Conservation (phyloP, 768 basidiomycete species). For the Hebeloma cylindrosporum region DNA sequence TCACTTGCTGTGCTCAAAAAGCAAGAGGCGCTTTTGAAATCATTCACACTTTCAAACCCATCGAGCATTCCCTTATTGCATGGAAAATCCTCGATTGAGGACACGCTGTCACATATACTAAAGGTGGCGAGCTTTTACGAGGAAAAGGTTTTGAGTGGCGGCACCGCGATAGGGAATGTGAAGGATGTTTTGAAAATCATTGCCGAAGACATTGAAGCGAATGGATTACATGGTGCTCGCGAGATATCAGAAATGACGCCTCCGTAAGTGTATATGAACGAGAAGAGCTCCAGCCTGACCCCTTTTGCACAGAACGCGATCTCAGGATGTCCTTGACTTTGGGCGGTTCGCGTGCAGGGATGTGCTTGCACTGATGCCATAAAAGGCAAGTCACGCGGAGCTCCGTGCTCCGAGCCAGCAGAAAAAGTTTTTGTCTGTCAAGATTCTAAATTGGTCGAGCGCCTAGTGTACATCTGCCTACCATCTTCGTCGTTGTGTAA, state of each 20-base stretch:
- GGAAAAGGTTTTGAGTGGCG: constrained; percentile 44
- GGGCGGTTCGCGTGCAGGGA: constrained; percentile 56
- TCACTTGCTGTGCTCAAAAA: constrained; percentile 49
- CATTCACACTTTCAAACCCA: too few relatives aligned
- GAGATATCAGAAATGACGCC: constrained; percentile 33
- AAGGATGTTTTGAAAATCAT: constrained; percentile 57
- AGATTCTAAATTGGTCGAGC: constrained; percentile 22
- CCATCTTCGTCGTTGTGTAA: constrained; percentile 13
- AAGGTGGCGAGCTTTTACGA: constrained; percentile 53
- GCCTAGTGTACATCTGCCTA: constrained; percentile 17
- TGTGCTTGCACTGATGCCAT: constrained; percentile 54
- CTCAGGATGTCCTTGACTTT: constrained; percentile 55
- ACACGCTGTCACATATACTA: constrained; percentile 43
- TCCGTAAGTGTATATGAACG: constrained; percentile 43
- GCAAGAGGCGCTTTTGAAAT: constrained; percentile 45
- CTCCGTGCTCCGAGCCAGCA: constrained; percentile 40
- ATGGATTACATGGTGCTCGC: constrained; percentile 51
- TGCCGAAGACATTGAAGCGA: constrained; percentile 58
- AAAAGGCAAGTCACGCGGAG: constrained; percentile 30
- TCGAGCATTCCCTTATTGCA: constrained; percentile 29
- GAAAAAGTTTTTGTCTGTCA: constrained; percentile 45
- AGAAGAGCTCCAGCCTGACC: constrained; percentile 22
- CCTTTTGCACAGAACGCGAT: constrained; percentile 34
- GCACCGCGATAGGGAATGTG: constrained; percentile 42
- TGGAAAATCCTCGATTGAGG: constrained; percentile 34